Percentiles rank a stretch among this genome's conserved stretches.
Conservation (phyloP, 2,329 filamentous ascomycete species). For the Fusarium concolor region DNA sequence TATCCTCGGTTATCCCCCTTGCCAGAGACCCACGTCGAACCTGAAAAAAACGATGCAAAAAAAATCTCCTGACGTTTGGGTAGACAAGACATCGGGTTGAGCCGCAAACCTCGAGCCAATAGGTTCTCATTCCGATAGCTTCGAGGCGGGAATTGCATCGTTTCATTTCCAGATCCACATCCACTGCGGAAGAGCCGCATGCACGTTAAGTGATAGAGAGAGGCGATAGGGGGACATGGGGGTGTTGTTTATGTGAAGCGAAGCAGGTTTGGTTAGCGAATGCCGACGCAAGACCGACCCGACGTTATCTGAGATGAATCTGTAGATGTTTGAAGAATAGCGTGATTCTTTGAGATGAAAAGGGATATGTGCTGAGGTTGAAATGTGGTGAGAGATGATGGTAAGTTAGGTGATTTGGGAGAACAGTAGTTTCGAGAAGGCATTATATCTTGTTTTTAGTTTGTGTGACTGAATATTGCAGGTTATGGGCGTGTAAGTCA, state of each 20-base stretch:
- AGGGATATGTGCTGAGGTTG: neutral
- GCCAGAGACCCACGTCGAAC: constrained; percentile 19
- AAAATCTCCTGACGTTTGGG: constrained; percentile 39
- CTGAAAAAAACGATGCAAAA: neutral
- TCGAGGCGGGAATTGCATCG: constrained; percentile 40
- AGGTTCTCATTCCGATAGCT: constrained; percentile 9
- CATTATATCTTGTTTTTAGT: too few relatives aligned
- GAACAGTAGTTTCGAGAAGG: neutral
- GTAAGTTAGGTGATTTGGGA: neutral
- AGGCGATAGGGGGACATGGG: neutral
- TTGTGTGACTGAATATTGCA: too few relatives aligned
- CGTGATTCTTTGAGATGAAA: constrained; percentile 1
- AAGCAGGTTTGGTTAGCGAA: constrained; percentile 29
- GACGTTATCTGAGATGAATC: constrained; percentile 32
- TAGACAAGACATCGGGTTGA: constrained; percentile 31
- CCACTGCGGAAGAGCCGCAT: constrained; percentile 45
- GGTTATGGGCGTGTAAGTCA: neutral
- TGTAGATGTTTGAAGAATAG: constrained; percentile 11
- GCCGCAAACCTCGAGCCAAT: constrained; percentile 38
- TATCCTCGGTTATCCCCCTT: constrained; percentile 45
- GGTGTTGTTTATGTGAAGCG: neutral
- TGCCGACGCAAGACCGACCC: constrained; percentile 41
- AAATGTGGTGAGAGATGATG: constrained; percentile 1
- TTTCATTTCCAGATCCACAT: constrained; percentile 43
- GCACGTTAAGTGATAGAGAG: neutral